Evolutionary conservation across 345 rosid genomes (phyloP).

Genomic region (Eutrema japonicum): DNA sequence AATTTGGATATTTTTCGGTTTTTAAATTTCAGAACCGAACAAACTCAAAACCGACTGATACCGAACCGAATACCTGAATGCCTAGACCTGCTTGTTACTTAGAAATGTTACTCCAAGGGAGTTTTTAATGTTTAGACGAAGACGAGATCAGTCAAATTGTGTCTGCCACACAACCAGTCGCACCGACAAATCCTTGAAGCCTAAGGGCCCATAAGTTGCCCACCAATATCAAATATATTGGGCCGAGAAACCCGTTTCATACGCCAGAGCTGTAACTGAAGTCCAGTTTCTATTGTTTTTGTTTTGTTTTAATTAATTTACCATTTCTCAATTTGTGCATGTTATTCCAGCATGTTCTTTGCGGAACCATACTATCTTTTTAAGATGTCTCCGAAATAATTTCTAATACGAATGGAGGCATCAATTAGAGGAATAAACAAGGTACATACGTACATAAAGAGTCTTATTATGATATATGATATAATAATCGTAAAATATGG

Average conservation of each 20-base stretch:
- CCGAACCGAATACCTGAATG: no score
- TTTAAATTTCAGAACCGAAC: no score
- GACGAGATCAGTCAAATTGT: slow-evolving; percentile 18
- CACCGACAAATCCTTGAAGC: neutral
- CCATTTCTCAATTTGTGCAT: neutral
- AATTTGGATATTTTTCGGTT: no score
- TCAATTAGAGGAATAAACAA: neutral
- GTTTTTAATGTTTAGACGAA: neutral
- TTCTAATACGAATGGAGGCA: neutral
- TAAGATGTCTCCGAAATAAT: neutral
- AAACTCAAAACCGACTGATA: no score
- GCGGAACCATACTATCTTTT: neutral
- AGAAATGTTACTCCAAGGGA: neutral
- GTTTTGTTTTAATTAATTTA: neutral
- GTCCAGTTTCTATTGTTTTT: neutral
- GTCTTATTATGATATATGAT: neutral
- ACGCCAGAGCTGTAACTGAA: neutral
- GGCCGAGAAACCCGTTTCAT: neutral
- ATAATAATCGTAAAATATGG: neutral
- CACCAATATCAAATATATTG: neutral
- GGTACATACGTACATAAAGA: neutral
- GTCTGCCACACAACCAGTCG: slow-evolving; percentile 22
- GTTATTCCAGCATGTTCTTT: neutral
- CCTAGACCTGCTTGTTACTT: neutral
- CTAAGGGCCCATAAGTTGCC: neutral